Conservation (phyloP, 306 rosid genomes). For the Acacia acuminata region DNA sequence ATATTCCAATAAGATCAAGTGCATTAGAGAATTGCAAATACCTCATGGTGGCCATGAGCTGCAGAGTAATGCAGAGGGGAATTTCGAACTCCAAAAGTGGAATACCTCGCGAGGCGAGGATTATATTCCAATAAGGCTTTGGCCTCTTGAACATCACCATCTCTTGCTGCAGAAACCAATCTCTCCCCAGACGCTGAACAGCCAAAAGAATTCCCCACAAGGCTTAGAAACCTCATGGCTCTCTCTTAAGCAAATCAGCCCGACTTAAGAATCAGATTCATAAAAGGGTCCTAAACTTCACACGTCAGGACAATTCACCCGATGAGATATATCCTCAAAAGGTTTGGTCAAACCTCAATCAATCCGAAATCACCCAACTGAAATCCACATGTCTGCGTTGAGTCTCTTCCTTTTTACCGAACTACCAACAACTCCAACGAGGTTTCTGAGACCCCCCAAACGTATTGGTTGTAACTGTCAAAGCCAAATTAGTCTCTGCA, state of each 20-base stretch:
- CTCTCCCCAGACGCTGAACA: conserved; percentile 99
- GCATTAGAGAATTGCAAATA: conserved; percentile 32
- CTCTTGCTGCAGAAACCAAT: conserved; percentile 96
- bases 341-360: conserved; percentile 34
- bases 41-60: conserved; percentile 99
- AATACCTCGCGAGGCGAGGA: conserved; percentile 91
- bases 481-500: conserved; percentile 36
- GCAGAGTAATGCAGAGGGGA: conserved; percentile 98
- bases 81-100: conserved; percentile 94
- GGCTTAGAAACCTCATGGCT: conserved; percentile 73
- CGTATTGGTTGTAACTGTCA: conserved; percentile 51
- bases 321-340: conserved; percentile 28
- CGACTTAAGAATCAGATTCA: conserved; percentile 14
- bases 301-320: conserved; percentile 5
- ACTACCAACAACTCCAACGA: conserved; percentile 42
- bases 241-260: conserved; percentile 30
- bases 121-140: conserved; percentile 88
- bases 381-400: conserved; percentile 19
- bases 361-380: conserved; percentile 30
- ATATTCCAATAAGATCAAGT: background rate
- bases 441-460: conserved; percentile 23
- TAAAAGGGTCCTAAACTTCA: conserved; percentile 19
- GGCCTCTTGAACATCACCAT: conserved; percentile 97
- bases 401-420: conserved; percentile 45
- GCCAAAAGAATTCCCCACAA: conserved; percentile 92